Evolutionary conservation across 306 rosid genomes (phyloP).

Genomic region (Quercus cerris): DNA sequence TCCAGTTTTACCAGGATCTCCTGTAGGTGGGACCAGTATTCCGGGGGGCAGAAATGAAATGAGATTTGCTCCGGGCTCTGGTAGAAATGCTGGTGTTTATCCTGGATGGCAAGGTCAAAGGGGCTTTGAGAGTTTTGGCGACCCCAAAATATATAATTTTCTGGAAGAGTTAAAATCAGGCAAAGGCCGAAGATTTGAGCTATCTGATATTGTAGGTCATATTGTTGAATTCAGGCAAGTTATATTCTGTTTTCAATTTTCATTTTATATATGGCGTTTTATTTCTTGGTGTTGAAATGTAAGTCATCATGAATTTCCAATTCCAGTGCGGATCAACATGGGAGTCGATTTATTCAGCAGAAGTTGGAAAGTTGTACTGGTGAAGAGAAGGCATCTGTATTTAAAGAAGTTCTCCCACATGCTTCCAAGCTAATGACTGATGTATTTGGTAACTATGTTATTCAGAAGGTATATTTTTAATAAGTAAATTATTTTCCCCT

Average conservation of each 20-base stretch:
- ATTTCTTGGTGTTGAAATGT: conserved; percentile 18
- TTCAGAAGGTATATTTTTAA: conserved; percentile 39
- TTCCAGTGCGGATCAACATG: conserved; percentile 54
- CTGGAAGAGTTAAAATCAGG: conserved; percentile 55
- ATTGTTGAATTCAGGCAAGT: conserved; percentile 53
- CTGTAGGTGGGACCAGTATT: conserved; percentile 34
- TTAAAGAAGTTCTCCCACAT: conserved; percentile 53
- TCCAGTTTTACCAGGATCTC: conserved; percentile 39
- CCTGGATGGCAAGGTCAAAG: conserved; percentile 55
- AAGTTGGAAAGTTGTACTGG: conserved; percentile 38
- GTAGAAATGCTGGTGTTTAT: conserved; percentile 37
- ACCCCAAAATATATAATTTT: conserved; percentile 48
- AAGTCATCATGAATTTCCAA: conserved; percentile 20
- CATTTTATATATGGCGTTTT: conserved; percentile 4
- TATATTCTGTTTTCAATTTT: conserved; percentile 2
- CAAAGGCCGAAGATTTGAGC: conserved; percentile 56
- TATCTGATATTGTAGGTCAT: conserved; percentile 50
- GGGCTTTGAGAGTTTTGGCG: conserved; percentile 34
- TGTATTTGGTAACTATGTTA: conserved; percentile 56
- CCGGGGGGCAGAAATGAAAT: conserved; percentile 44
- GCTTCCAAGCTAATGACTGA: conserved; percentile 49
- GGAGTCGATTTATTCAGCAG: conserved; percentile 59
- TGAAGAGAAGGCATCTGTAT: conserved; percentile 45
- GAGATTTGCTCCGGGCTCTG: conserved; percentile 30
- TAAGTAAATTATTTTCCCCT: neutral